Base-by-base conservation (phyloP, 1,284 basidiomycete species). In the Pyrrhoderma noxium region DNA sequence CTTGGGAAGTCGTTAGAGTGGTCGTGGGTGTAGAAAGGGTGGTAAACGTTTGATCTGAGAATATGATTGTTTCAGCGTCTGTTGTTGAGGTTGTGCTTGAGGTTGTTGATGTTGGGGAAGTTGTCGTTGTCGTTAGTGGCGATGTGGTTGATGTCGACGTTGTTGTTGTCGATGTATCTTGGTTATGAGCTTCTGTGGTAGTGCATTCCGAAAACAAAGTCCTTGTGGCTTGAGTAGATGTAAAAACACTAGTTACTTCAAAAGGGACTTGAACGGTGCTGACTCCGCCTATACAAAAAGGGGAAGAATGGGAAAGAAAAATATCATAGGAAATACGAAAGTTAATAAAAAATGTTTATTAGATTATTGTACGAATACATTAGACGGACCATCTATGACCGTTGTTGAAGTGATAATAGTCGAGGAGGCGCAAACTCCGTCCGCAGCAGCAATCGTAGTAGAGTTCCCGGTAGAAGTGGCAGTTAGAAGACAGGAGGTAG, bases 161-260 rank as follows among this genome's bases (percentile, higher is more conserved):
- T 13, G 51, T 47, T 8, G 58, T 38, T 21, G 52, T 9, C 11
- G 43, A 45, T 34, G 42, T 5, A 31, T 31, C 11, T 31, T 31
- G 7, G 27, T 31, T 43, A 56, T 19, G n/a, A 56, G 54, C n/a
- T 38, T 57, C 19, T 21, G 44, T 49, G 5, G 60, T 38, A 16
- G 61, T 57, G 16, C 61, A 62, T 13, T 70, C 63, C 2, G 66
- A 61, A 57, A 67, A 75, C 27, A 73, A 58, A 2, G 72, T 74
- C 8, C 65, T 61, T 1, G 67, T 75, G 1, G 73, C 64, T 9
- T 60, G 56, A 11, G 62, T 59, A 13, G 61, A 53, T 9, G 59
- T 62, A 22, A 67, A 56, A 5, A 65, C 58, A 14, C 66, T 56
- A 0, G 65, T 68, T 11, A 70, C 51, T 35, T 66, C 56, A 11